Percentiles rank a stretch among this genome's conserved stretches.
phyloP scores from a whole-genome alignment of 805 yeast genomes.

The Tetrapisispora phaffii region DNA sequence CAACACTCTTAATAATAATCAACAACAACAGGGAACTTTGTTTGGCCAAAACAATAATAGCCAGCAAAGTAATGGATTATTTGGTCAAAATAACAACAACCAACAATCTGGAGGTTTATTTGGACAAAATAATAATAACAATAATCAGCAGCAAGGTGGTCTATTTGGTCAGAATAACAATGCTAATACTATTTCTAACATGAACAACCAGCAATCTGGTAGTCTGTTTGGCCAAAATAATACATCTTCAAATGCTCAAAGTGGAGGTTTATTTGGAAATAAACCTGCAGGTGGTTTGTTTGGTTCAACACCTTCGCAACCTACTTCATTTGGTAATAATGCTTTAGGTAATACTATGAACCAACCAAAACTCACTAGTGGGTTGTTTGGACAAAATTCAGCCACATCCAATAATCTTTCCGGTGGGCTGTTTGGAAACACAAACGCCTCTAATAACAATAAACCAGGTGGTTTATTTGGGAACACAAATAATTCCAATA shows the following conservation, averaged over 20 bases:
- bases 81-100: slow-evolving; percentile 29
- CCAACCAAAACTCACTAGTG: slow-evolving; percentile 23
- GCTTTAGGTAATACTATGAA: slow-evolving; percentile 7
- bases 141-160: slow-evolving; percentile 10
- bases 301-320: background rate
- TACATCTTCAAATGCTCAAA: slow-evolving; percentile 8
- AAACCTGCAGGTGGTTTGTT: slow-evolving; percentile 8
- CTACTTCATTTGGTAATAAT: slow-evolving; percentile 7
- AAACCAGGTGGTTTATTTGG: slow-evolving; percentile 6
- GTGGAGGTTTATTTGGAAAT: slow-evolving; percentile 30
- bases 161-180: slow-evolving; percentile 8
- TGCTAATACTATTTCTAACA: too few relatives aligned
- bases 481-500: background rate
- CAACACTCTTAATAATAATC: slow-evolving; percentile 9
- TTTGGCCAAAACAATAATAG: slow-evolving; percentile 4
- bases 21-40: background rate
- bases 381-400: slow-evolving; percentile 3
- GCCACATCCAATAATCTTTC: slow-evolving; percentile 9
- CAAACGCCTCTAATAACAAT: background rate
- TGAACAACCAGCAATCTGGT: slow-evolving; percentile 20
- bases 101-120: slow-evolving; percentile 22
- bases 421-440: slow-evolving; percentile 10
- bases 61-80: slow-evolving; percentile 24
- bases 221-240: slow-evolving; percentile 30
- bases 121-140: slow-evolving; percentile 14